Evolutionary conservation across 1,284 basidiomycete genomes (phyloP), one percentile per base, ranked within the genome.

Genomic region (Pascua guehoae): DNA sequence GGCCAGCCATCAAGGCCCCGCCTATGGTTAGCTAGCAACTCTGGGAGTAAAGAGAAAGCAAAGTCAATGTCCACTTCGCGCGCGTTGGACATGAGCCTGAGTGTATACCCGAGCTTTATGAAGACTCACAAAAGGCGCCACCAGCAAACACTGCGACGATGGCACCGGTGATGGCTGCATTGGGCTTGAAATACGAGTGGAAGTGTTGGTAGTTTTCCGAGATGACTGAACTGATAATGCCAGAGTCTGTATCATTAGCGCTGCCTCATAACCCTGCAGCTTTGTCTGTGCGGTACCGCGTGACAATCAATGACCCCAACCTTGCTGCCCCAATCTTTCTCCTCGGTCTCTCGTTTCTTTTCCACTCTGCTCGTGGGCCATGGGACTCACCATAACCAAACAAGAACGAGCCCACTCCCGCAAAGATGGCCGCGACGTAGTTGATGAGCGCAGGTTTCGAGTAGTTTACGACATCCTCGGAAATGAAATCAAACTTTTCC

Each of bases 171-270:
- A 79, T 56, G 38, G 79, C 78, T 3, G 24, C 24, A 32, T 32
- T 32, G 4, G 24, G 24, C 54, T 78, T 61, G 49, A 79, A 76
- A 67, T 78, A 79, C 53, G 77, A 69, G 60, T 81, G 78, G 72
- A 86, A 85, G n/a, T 76, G 77, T n/a, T 67, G 67, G 51, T 80
- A 79, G 17, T 50, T 48, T 2, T 46, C 18, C 0, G 83, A 82
- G 56, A 86, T 81, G 44, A 86, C 83, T 1, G 82, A 84, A n/a
- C 83, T 78, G 60, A 86, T 85, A 52, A 85, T 83, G 48, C 83
- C 83, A 66, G 82, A 83, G 63, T 53, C 54, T 32, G 24, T 4
- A 32, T 7, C 36, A 7, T 32, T 3, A 32, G 24, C 24, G 4
- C 24, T 32, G 24, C 24, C 24, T 32, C 24, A 32, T 7, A 32